phyloP scores from a whole-genome alignment of 768 basidiomycete species.

The Serendipita sp. region DNA sequence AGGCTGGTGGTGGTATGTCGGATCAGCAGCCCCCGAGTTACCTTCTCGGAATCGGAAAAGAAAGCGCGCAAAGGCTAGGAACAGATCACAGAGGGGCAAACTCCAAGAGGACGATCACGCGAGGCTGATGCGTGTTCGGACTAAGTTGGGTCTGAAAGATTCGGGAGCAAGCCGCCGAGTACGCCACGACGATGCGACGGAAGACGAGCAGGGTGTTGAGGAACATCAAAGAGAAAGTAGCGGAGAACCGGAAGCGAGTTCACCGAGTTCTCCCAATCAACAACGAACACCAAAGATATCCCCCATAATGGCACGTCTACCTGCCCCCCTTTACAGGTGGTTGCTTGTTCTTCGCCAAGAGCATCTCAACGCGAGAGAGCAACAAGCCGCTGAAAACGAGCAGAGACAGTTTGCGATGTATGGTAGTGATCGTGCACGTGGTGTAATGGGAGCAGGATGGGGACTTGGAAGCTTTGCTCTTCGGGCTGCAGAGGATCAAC shows the following conservation, averaged over 20 bases:
- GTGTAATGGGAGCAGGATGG: background rate
- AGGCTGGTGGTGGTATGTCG: slow-evolving; percentile 99
- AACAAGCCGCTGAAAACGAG: slow-evolving; percentile 1
- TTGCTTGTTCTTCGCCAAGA: background rate
- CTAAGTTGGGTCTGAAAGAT: background rate
- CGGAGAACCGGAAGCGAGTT: too few species aligned
- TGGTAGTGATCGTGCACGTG: background rate
- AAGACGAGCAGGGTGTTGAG: too few species aligned
- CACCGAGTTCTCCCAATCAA: too few species aligned
- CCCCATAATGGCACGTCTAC: background rate
- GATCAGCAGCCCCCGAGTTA: slow-evolving; percentile 29
- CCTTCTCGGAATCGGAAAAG: background rate
- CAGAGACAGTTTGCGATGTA: background rate
- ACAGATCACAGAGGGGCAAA: background rate
- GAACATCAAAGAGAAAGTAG: too few species aligned
- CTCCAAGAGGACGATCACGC: background rate
- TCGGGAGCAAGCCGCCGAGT: too few species aligned
- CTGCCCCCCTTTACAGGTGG: background rate
- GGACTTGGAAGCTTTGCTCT: slow-evolving; percentile 3
- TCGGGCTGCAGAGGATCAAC: background rate
- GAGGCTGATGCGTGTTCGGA: background rate
- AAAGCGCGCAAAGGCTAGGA: background rate
- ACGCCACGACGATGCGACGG: too few species aligned
- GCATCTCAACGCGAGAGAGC: background rate
- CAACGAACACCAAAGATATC: too few species aligned